Base-by-base conservation (phyloP, 139 green algal species). In the Chlamydomonas eustigma region DNA sequence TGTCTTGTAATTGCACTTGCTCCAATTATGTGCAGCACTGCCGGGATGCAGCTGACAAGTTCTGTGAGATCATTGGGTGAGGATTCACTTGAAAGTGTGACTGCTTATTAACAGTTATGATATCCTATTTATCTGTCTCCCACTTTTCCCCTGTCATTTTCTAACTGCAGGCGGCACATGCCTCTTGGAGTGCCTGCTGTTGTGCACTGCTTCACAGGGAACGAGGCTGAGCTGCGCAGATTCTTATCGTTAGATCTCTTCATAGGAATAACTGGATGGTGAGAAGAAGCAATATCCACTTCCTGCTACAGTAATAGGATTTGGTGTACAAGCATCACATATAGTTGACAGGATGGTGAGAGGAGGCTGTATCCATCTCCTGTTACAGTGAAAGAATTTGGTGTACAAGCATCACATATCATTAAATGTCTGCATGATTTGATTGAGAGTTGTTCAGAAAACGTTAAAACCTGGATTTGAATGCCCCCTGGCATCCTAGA, bases 241-340 rank as follows among this genome's bases (percentile, higher is more conserved):
- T 22, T 70, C 25, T 28, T 70, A 8, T 24, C 6, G 32, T 28
- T 70, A 8, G 58, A 35, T 32, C 8, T 70, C 18, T 70, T 34
- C 18, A 70, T 70, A 32, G 28, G 58, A 5, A 70, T 95, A 73
- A 95, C 90, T 3, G 90, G 90, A 30, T 95, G 86, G 85, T 85
- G 76, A 35, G 58, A 18, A 28, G 12, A 58, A 58, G 18, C 12
- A 58, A 18, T 12, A 18, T 58, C 44, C 44, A 28, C 44, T 18
- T 58, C 18, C 18, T 28, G 12, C 18, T 18, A 58, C 44, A 18
- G 12, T 12, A 12, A 58, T 18, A 58, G 12, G 44, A 58, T 58
- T 28, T 58, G 44, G 44, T 18, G 12, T 12, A 58, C 18, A 18
- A 58, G 44, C 18, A 58, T 12, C 44, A 58, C 44, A 58, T 58